Conservation (phyloP, 352 stramenopile species). For the Elongisporangium undulatum region DNA sequence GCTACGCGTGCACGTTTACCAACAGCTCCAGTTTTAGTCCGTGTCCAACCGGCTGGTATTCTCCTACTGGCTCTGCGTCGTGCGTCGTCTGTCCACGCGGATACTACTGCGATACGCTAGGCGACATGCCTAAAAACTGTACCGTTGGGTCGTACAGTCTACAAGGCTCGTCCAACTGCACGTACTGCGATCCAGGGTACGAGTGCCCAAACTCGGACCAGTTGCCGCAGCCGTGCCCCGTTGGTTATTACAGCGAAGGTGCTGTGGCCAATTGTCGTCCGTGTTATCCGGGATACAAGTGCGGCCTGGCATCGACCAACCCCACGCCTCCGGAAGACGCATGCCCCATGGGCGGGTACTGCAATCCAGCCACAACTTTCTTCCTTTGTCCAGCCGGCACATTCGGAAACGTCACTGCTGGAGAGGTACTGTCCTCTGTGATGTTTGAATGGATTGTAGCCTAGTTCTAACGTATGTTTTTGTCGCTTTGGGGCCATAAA, state of each 20-base stretch:
- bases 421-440: constrained; percentile 34
- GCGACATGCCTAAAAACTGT: constrained; percentile 65
- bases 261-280: constrained; percentile 54
- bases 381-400: constrained; percentile 86
- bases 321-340: constrained; percentile 78
- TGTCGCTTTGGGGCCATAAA: constrained; percentile 9
- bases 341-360: constrained; percentile 89
- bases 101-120: constrained; percentile 69
- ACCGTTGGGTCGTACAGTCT: constrained; percentile 78
- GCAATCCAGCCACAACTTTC: constrained; percentile 80
- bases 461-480: constrained; percentile 1
- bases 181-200: constrained; percentile 74
- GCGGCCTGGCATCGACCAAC: constrained; percentile 65
- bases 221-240: constrained; percentile 71
- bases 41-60: constrained; percentile 69
- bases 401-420: constrained; percentile 78
- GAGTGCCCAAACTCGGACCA: constrained; percentile 73
- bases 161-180: constrained; percentile 59
- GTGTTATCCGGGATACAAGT: constrained; percentile 77
- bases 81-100: constrained; percentile 81
- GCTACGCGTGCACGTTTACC: constrained; percentile 66
- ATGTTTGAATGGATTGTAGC: neutral
- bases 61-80: constrained; percentile 31
- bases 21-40: constrained; percentile 56
- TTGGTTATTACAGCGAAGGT: constrained; percentile 86